Conservation (phyloP, 345 rosid species). For the Salix koriyanagi region DNA sequence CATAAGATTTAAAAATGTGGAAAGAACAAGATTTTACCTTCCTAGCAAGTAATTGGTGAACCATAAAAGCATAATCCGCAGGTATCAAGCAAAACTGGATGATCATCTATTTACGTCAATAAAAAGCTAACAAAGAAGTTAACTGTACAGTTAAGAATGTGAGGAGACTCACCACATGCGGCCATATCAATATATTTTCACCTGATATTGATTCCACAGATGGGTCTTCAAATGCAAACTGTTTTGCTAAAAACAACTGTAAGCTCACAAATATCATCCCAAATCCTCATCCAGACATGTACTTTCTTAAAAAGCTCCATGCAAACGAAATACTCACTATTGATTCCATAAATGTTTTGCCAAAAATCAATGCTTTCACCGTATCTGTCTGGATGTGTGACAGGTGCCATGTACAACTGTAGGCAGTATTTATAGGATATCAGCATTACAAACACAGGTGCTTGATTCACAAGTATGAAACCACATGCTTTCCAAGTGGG, state of each 20-base stretch:
- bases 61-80: background rate
- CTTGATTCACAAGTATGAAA: background rate
- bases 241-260: conserved; percentile 50
- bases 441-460: conserved; percentile 4
- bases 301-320: background rate
- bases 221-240: conserved; percentile 94
- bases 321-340: conserved; percentile 45
- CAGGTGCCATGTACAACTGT: conserved; percentile 94
- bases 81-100: background rate
- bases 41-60: background rate
- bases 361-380: conserved; percentile 73
- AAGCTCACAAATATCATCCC: conserved; percentile 1
- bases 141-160: conserved; percentile 1
- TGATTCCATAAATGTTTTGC: conserved; percentile 50
- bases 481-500: too few species aligned
- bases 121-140: background rate
- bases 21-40: background rate
- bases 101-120: background rate
- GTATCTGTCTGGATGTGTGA: conserved; percentile 91
- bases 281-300: background rate
- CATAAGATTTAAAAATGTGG: background rate
- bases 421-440: conserved; percentile 24
- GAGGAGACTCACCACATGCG: conserved; percentile 65
- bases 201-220: conserved; percentile 83
- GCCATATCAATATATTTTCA: conserved; percentile 89